These are phyloP conservation scores for Triticum timopheevii DNA, from an alignment of 176 grass and related monocot genomes.

Conservation along the genomic window DNA sequence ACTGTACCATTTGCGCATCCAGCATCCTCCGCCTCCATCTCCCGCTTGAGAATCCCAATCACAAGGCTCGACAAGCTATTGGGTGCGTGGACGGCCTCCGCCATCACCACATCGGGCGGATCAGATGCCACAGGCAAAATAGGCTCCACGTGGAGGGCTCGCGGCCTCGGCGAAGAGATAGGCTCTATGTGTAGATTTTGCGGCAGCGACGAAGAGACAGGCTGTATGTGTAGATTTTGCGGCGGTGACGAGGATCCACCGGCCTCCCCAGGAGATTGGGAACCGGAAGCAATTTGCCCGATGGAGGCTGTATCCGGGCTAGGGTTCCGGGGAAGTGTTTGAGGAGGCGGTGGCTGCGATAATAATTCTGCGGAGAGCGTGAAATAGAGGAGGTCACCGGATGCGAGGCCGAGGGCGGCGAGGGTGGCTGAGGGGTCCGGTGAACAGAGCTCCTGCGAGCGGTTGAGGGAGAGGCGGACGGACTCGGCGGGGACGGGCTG, in stretches of 20 bases:
- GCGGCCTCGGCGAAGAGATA: not conserved
- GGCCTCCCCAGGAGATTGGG: not conserved
- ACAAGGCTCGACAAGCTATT: constrained; percentile 29
- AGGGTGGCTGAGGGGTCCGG: constrained; percentile 44
- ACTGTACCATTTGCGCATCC: constrained; percentile 13
- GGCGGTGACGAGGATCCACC: not conserved
- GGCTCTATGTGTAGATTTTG: not conserved
- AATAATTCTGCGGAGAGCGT: constrained; percentile 37
- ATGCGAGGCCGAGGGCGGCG: constrained; percentile 63
- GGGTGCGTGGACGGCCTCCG: not conserved
- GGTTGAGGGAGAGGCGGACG: constrained; percentile 90
- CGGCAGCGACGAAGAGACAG: not conserved
- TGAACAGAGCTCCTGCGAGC: constrained; percentile 67
- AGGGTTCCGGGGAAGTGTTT: constrained; percentile 8
- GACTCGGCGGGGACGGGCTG: constrained; percentile 58
- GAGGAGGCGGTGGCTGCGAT: constrained; percentile 4
- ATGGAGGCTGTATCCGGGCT: not conserved
- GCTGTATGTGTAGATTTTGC: not conserved
- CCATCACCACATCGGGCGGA: constrained; percentile 35
- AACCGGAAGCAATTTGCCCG: not conserved
- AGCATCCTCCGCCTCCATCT: constrained; percentile 40
- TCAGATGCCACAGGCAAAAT: not conserved
- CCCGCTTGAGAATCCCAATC: constrained; percentile 41
- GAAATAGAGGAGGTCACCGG: constrained; percentile 83
- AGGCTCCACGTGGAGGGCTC: not conserved